Base-by-base conservation (phyloP, 2,329 filamentous ascomycete genomes). In the Penicillium sp. region DNA sequence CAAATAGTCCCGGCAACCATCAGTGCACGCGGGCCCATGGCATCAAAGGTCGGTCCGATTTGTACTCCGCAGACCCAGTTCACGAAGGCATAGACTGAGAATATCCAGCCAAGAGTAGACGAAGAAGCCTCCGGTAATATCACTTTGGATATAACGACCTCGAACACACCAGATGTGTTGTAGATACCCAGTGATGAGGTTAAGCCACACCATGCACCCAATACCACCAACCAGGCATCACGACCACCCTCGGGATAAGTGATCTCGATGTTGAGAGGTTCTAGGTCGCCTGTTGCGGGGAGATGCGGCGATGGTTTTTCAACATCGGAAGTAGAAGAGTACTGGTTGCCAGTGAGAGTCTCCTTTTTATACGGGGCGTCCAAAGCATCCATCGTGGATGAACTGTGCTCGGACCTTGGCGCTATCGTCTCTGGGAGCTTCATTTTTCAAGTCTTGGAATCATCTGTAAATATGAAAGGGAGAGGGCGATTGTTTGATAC, bases 181-280 rank as follows among this genome's bases (percentile, higher is more conserved):
- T 39, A 50, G n/a, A 50, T 50, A 21, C 48, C 35, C 7, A 50
- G 23, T 15, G 48, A 50, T 17, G 48, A 41, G 23, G 48, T 50
- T 65, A 61, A 70, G 61, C 17, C 72, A 59, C 63, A 76, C 55
- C 72, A 70, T 10, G 70, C 71, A 29, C 48, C 48, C 1, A 72
- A 45, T 6, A 75, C 74, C 5, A 47, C 44, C 19, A 47, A 15
- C 44, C 44, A 47, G 29, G 44, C 44, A 9, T 47, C n/a, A 13
- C 13, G 27, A 13, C 43, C 43, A 21, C 43, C 43, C 12, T 47
- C 27, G 6, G 43, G 43, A 15, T 47, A 47, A 17, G 43, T 47
- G 6, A 31, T 15, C 12, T 47, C 43, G 6, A 31, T 21, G 10
- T 47, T 19, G n/a, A 31, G 27, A 47, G 27, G 43, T 10, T 27